Conservation (phyloP, 2,329 filamentous ascomycete species). For the Grosmannia huntii region DNA sequence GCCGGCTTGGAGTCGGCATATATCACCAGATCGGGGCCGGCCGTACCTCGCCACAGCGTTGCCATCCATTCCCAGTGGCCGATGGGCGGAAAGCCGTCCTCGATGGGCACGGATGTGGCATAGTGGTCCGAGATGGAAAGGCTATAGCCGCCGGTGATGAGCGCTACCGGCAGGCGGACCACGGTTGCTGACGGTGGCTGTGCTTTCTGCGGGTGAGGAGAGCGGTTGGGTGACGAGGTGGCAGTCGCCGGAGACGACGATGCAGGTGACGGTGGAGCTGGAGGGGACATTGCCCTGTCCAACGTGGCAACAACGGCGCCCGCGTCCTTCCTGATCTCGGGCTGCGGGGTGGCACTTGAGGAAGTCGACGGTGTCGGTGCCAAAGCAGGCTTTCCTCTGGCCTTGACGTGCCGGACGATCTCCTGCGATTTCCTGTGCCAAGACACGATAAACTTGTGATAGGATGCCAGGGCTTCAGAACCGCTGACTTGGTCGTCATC, state of each 20-base stretch:
- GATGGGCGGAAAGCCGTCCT: conserved; percentile 64
- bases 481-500: background rate
- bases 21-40: conserved; percentile 69
- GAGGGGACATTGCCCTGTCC: background rate
- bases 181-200: background rate
- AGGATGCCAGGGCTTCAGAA: conserved; percentile 34
- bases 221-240: background rate
- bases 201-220: background rate
- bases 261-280: background rate
- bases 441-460: conserved; percentile 51
- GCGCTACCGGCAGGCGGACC: conserved; percentile 47
- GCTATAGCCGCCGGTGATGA: conserved; percentile 68
- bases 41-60: conserved; percentile 77
- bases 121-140: conserved; percentile 66
- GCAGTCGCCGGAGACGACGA: background rate
- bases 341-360: conserved; percentile 10
- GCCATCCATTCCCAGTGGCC: conserved; percentile 98
- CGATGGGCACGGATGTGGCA: conserved; percentile 59
- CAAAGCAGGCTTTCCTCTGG: background rate
- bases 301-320: background rate
- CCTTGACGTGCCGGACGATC: conserved; percentile 42
- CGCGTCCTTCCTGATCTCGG: background rate
- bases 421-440: conserved; percentile 69
- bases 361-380: background rate
- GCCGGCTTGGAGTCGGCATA: conserved; percentile 32